These are phyloP conservation scores for Vitis hybrid DNA, from an alignment of 177 flowering plant genomes.

Conservation along the genomic window DNA sequence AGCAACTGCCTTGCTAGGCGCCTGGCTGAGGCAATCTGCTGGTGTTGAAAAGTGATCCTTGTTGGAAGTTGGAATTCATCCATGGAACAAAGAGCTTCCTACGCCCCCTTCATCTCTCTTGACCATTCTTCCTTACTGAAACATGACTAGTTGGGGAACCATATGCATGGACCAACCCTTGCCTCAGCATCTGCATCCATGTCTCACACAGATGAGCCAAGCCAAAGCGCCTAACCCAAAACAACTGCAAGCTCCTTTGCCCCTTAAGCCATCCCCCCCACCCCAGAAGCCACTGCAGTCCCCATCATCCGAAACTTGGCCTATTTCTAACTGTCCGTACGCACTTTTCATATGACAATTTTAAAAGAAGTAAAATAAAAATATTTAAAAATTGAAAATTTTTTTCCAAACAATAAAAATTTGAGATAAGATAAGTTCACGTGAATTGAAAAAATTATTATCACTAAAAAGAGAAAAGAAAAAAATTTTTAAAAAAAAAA, in stretches of 20 bases:
- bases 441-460: too few relatives aligned
- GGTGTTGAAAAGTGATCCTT: too few relatives aligned
- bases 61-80: too few relatives aligned
- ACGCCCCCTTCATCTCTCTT: not conserved
- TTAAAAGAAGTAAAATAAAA: too few relatives aligned
- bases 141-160: slow-evolving; percentile 19
- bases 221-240: not conserved
- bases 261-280: slow-evolving; percentile 28
- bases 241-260: slow-evolving; percentile 6
- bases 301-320: slow-evolving; percentile 24
- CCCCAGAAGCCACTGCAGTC: slow-evolving; percentile 25
- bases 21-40: too few relatives aligned
- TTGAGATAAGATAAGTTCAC: too few relatives aligned
- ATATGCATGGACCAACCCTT: slow-evolving; percentile 13
- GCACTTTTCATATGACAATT: slow-evolving; percentile 1
- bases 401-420: too few relatives aligned
- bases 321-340: slow-evolving; percentile 19
- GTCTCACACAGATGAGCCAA: not conserved
- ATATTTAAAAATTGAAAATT: too few relatives aligned
- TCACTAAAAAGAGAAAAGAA: too few relatives aligned
- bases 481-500: too few relatives aligned
- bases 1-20: too few relatives aligned
- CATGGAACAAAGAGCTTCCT: too few relatives aligned
- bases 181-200: slow-evolving; percentile 3
- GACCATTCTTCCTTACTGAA: not conserved